Percentiles rank a stretch among this genome's conserved stretches.
Evolutionary conservation across 2,329 filamentous ascomycete genomes (phyloP).

Genomic region (Lasiodiplodia hormozganensis): DNA sequence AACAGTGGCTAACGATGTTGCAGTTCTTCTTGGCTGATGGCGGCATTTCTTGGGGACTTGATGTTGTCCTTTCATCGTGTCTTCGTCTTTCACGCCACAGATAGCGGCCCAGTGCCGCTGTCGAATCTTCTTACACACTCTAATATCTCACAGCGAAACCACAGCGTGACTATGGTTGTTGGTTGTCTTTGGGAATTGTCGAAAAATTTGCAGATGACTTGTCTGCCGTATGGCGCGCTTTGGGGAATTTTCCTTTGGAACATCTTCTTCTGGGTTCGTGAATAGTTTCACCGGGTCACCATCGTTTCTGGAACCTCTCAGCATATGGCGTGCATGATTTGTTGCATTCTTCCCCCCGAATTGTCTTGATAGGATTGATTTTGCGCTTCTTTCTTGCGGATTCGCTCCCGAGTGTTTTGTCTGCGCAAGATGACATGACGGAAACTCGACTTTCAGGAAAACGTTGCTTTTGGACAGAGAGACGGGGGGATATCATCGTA

Average conservation of each 20-base stretch:
- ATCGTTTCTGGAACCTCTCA: constrained; percentile 11
- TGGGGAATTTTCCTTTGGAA: background rate
- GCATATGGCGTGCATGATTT: constrained; percentile 21
- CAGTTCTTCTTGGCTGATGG: constrained; percentile 27
- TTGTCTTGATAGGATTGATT: constrained; percentile 25
- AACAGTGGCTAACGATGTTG: constrained; percentile 7
- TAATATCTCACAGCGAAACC: constrained; percentile 3
- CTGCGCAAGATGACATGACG: constrained; percentile 11
- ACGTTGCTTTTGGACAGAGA: background rate
- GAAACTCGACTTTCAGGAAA: constrained; percentile 1
- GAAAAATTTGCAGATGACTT: constrained; percentile 15
- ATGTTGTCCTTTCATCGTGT: background rate
- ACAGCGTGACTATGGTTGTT: background rate
- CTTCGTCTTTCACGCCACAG: background rate
- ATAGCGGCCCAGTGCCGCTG: background rate
- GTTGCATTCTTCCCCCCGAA: constrained; percentile 17
- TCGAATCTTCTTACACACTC: constrained; percentile 1
- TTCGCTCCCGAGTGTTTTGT: constrained; percentile 12
- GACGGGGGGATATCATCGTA: background rate
- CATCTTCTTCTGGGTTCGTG: background rate
- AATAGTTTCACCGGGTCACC: constrained; percentile 11
- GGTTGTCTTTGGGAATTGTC: background rate
- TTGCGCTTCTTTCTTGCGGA: background rate
- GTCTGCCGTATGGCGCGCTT: constrained; percentile 17
- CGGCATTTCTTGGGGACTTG: background rate